A percentile compares a stretch with the other conserved stretches of the same genome.
Evolutionary conservation across 306 rosid genomes (phyloP).

Genomic region (Comarum palustre): DNA sequence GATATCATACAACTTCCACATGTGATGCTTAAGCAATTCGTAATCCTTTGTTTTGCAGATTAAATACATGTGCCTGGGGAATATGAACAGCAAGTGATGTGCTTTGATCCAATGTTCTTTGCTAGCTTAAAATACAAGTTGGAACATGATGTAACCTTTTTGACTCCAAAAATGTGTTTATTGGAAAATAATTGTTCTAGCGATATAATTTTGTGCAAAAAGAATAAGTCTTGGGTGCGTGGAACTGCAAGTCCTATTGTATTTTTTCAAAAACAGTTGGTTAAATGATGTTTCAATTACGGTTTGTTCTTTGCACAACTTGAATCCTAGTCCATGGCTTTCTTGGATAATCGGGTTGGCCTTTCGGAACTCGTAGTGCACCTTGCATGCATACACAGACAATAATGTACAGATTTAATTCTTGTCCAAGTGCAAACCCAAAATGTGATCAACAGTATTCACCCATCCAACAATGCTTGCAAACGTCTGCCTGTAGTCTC

Average conservation of each 20-base stretch:
- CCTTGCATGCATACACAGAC: not conserved
- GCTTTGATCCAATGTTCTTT: slow-evolving; percentile 5
- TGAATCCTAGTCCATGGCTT: not conserved
- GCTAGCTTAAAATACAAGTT: slow-evolving; percentile 15
- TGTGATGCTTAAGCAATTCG: not conserved
- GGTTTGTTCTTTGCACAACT: not conserved
- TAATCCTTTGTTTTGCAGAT: slow-evolving; percentile 41
- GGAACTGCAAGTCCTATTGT: not conserved
- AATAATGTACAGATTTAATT: not conserved
- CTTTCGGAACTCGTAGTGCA: not conserved
- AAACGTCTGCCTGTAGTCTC: not conserved
- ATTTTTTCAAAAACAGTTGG: not conserved
- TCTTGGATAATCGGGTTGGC: not conserved
- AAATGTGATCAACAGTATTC: too few species aligned
- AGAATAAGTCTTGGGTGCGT: not conserved
- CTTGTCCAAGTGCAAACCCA: not conserved
- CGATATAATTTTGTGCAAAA: not conserved
- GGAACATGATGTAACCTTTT: slow-evolving; percentile 15
- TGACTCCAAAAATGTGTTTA: not conserved
- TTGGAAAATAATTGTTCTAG: slow-evolving; percentile 6
- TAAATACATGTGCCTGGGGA: slow-evolving; percentile 88
- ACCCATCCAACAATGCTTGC: too few species aligned
- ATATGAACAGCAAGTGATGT: slow-evolving; percentile 60
- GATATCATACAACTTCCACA: not conserved
- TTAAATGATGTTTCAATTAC: not conserved